These are phyloP conservation scores for Pontederia paniculata DNA, from an alignment of 176 grass and related monocot species.

Conservation along the genomic window DNA sequence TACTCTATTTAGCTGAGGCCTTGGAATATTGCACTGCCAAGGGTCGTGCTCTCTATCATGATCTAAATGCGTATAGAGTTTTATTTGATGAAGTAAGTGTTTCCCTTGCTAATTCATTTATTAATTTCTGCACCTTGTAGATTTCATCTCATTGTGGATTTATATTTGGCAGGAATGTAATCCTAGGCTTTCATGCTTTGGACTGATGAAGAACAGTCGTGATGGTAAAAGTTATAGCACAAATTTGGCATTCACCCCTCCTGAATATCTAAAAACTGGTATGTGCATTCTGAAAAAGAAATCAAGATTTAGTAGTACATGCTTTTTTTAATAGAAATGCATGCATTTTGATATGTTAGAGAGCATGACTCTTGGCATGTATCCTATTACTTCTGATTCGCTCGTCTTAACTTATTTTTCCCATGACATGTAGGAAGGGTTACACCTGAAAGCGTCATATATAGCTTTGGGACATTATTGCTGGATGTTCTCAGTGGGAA, in stretches of 20 bases:
- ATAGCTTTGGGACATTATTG: conserved; percentile 92
- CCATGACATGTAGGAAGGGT: conserved; percentile 64
- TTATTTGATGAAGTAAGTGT: conserved; percentile 82
- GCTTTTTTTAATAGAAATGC: neutral
- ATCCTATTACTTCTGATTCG: neutral
- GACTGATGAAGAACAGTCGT: conserved; percentile 95
- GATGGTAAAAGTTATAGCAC: conserved; percentile 99
- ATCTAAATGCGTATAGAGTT: conserved; percentile 98
- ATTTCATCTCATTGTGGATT: conserved; percentile 13
- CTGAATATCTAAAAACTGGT: conserved; percentile 99
- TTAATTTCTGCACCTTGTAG: conserved; percentile 9
- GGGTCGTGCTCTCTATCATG: conserved; percentile 91
- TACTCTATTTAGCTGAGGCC: conserved; percentile 84
- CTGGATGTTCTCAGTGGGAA: conserved; percentile 97
- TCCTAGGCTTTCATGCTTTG: conserved; percentile 98
- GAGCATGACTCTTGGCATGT: neutral
- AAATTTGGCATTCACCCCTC: conserved; percentile 97
- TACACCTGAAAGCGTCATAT: conserved; percentile 94
- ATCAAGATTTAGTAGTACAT: neutral
- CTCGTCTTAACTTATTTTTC: neutral
- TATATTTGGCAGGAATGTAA: conserved; percentile 62
- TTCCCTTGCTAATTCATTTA: conserved; percentile 14
- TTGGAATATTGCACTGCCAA: conserved; percentile 81
- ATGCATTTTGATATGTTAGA: neutral
- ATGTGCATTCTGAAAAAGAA: conserved; percentile 11